Conservation (phyloP, 208 protist genomes). For the Leishmania arabica region DNA sequence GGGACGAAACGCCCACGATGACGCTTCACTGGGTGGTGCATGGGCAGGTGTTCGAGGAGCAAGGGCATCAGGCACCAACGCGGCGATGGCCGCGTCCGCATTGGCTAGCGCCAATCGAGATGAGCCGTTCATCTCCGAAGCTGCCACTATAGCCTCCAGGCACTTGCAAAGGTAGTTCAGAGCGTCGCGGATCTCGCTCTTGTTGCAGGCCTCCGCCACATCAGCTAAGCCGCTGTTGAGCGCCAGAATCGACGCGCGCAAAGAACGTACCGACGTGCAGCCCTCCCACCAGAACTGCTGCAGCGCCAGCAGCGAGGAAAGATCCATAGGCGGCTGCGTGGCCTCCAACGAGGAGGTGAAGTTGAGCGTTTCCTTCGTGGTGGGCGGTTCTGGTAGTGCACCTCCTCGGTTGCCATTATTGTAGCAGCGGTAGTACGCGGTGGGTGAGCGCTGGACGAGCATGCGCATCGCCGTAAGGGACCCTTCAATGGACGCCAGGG, state of each 20-base stretch:
- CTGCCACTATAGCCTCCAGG: slow-evolving; percentile 33
- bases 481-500: slow-evolving; percentile 40
- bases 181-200: slow-evolving; percentile 43
- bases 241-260: slow-evolving; percentile 25
- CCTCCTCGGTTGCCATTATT: not conserved
- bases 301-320: slow-evolving; percentile 43
- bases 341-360: not conserved
- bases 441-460: slow-evolving; percentile 33
- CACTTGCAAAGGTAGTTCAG: slow-evolving; percentile 44
- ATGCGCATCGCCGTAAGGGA: slow-evolving; percentile 38
- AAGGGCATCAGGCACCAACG: not conserved
- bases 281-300: slow-evolving; percentile 78
- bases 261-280: slow-evolving; percentile 19
- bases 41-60: no score
- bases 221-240: slow-evolving; percentile 35
- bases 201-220: slow-evolving; percentile 39
- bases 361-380: not conserved
- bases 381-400: not conserved
- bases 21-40: not conserved
- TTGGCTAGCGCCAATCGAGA: not conserved
- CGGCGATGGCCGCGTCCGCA: not conserved
- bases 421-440: slow-evolving; percentile 6
- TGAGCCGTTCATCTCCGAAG: not conserved
- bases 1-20: not conserved
- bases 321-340: not conserved